A percentile compares a stretch with the other conserved stretches of the same genome.
These are phyloP conservation scores for Penicillium sp. DNA, from an alignment of 2,329 filamentous ascomycete genomes.

Conservation along the genomic window DNA sequence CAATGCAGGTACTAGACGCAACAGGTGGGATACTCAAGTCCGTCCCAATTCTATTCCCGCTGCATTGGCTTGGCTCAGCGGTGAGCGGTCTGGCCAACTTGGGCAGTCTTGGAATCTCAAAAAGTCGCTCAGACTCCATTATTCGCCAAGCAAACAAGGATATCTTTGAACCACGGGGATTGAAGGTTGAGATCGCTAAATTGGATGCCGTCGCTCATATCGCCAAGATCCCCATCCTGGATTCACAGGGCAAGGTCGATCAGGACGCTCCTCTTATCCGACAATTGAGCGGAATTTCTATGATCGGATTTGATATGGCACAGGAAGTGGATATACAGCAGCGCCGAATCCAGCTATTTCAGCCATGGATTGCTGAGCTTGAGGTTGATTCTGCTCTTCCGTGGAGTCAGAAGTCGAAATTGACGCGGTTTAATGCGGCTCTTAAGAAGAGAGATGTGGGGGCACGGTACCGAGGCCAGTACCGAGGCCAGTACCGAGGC, in stretches of 20 bases:
- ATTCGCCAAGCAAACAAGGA: constrained; percentile 27
- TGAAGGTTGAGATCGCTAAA: constrained; percentile 29
- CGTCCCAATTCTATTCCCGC: constrained; percentile 25
- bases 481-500: neutral
- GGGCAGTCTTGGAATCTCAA: constrained; percentile 21
- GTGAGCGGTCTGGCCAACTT: constrained; percentile 26
- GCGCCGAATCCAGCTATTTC: constrained; percentile 17
- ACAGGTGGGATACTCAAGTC: constrained; percentile 26
- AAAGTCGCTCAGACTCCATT: constrained; percentile 23
- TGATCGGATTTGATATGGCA: neutral
- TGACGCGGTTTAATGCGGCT: constrained; percentile 24
- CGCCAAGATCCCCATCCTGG: constrained; percentile 26
- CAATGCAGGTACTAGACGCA: constrained; percentile 27
- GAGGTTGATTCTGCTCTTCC: constrained; percentile 20
- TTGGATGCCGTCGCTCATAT: constrained; percentile 28
- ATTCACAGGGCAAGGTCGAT: constrained; percentile 25
- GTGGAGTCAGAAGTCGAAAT: constrained; percentile 22
- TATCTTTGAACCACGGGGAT: constrained; percentile 24
- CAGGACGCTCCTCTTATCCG: constrained; percentile 16
- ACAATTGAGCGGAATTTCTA: constrained; percentile 9
- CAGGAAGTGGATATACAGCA: constrained; percentile 14
- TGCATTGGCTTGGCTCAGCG: constrained; percentile 24
- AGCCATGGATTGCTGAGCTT: constrained; percentile 29
- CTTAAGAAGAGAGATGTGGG: constrained; percentile 23
- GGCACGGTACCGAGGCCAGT: neutral